Evolutionary conservation across 441 rosid species (phyloP).

Genomic region (Lepidium campestre): DNA sequence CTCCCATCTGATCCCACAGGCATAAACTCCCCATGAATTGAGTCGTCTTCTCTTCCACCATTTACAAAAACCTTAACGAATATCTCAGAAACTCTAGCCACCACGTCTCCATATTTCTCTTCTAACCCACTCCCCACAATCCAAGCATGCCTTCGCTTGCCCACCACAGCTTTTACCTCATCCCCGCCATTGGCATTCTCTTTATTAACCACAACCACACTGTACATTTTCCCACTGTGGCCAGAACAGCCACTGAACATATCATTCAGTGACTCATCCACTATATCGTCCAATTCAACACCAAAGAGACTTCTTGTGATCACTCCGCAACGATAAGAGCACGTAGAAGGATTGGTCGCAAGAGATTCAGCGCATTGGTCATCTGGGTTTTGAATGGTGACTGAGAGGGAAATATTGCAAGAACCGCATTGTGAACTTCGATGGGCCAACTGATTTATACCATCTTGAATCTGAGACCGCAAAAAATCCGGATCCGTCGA

Average conservation of each 20-base stretch:
- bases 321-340: slow-evolving; percentile 47
- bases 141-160: slow-evolving; percentile 89
- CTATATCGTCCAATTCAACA: slow-evolving; percentile 35
- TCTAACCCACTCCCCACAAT: slow-evolving; percentile 51
- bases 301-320: slow-evolving; percentile 35
- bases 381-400: slow-evolving; percentile 37
- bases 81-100: slow-evolving; percentile 53
- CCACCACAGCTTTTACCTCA: slow-evolving; percentile 57
- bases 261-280: slow-evolving; percentile 56
- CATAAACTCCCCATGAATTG: slow-evolving; percentile 75
- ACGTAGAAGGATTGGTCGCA: background rate
- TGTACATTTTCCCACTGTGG: slow-evolving; percentile 45
- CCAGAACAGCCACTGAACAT: slow-evolving; percentile 36
- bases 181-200: slow-evolving; percentile 25
- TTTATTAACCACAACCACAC: slow-evolving; percentile 54
- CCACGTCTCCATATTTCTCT: slow-evolving; percentile 32
- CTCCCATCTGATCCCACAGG: slow-evolving; percentile 95
- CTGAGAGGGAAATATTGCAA: slow-evolving; percentile 52
- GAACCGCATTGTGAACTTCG: slow-evolving; percentile 40
- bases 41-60: slow-evolving; percentile 74
- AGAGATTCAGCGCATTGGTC: slow-evolving; percentile 30
- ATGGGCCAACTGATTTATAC: slow-evolving; percentile 38
- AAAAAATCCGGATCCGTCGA: slow-evolving; percentile 33
- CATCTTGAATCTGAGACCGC: slow-evolving; percentile 32
- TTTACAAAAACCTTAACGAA: slow-evolving; percentile 69